phyloP scores from a whole-genome alignment of 1,139 yeast genomes.

The Magnusiomyces sp. region DNA sequence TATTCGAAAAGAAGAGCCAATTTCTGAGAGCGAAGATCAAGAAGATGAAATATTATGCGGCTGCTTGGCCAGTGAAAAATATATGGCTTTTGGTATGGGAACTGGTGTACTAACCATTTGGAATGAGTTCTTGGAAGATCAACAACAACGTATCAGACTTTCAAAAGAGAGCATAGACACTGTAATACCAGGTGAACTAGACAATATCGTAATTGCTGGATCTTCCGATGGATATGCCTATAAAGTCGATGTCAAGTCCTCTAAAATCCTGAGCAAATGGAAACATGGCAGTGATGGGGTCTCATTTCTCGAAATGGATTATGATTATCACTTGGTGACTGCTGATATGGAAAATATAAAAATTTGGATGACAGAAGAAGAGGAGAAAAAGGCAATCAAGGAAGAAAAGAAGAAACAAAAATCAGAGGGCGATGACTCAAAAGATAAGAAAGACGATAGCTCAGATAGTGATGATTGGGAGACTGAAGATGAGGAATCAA shows the following conservation, averaged over 20 bases:
- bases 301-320: conserved; percentile 78
- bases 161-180: conserved; percentile 73
- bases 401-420: conserved; percentile 18
- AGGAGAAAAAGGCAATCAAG: conserved; percentile 21
- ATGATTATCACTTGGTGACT: conserved; percentile 65
- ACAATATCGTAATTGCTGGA: conserved; percentile 74
- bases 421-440: conserved; percentile 21
- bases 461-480: conserved; percentile 15
- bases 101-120: conserved; percentile 91
- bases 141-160: conserved; percentile 67
- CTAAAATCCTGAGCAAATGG: conserved; percentile 58
- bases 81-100: conserved; percentile 75
- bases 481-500: conserved; percentile 20
- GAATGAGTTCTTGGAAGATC: conserved; percentile 66
- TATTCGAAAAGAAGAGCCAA: conserved; percentile 50
- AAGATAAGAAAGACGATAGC: conserved; percentile 18
- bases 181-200: conserved; percentile 65
- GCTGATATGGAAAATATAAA: conserved; percentile 77
- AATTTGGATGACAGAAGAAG: conserved; percentile 46
- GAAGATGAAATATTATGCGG: conserved; percentile 83
- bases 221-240: conserved; percentile 73
- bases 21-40: conserved; percentile 70
- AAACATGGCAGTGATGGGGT: conserved; percentile 54
- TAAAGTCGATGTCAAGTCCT: conserved; percentile 55
- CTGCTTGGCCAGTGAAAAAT: conserved; percentile 50